phyloP scores from a whole-genome alignment of 129 eudicot genomes.

The Tagetes patula region DNA sequence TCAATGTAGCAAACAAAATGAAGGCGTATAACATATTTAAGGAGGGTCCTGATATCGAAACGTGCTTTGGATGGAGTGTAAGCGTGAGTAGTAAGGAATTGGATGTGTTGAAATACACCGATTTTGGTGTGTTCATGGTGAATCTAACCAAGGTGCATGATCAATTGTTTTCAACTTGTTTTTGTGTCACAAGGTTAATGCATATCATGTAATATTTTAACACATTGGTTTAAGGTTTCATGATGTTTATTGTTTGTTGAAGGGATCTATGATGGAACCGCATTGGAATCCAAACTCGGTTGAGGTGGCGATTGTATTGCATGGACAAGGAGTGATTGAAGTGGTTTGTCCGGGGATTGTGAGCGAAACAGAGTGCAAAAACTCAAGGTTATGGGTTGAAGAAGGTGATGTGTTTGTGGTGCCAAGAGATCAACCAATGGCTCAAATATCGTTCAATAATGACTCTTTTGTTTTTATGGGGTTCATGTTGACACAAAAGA shows the following conservation, averaged over 20 bases:
- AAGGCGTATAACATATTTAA: constrained; percentile 43
- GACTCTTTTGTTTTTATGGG: constrained; percentile 74
- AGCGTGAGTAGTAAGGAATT: constrained; percentile 45
- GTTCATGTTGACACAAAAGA: constrained; percentile 43
- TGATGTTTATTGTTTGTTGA: not conserved
- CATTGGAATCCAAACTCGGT: constrained; percentile 65
- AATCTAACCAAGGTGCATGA: constrained; percentile 51
- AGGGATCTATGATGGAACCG: constrained; percentile 94
- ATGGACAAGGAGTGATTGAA: constrained; percentile 68
- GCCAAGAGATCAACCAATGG: constrained; percentile 68
- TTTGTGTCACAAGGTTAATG: not conserved
- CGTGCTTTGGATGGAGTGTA: constrained; percentile 67
- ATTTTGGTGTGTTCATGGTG: constrained; percentile 75
- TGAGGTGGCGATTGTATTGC: constrained; percentile 56
- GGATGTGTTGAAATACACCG: constrained; percentile 41
- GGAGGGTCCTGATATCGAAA: constrained; percentile 51
- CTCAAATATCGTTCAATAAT: constrained; percentile 74
- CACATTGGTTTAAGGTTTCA: not conserved
- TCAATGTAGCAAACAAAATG: constrained; percentile 39
- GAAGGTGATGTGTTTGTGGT: constrained; percentile 89
- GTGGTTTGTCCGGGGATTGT: constrained; percentile 58
- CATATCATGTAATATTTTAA: no score
- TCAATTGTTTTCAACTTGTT: not conserved
- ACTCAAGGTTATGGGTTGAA: constrained; percentile 48
- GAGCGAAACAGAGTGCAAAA: constrained; percentile 42